Percentiles rank a stretch among this genome's conserved stretches.
Conservation (phyloP, 2,329 filamentous ascomycete species). For the Trichoderma afroharzianum region DNA sequence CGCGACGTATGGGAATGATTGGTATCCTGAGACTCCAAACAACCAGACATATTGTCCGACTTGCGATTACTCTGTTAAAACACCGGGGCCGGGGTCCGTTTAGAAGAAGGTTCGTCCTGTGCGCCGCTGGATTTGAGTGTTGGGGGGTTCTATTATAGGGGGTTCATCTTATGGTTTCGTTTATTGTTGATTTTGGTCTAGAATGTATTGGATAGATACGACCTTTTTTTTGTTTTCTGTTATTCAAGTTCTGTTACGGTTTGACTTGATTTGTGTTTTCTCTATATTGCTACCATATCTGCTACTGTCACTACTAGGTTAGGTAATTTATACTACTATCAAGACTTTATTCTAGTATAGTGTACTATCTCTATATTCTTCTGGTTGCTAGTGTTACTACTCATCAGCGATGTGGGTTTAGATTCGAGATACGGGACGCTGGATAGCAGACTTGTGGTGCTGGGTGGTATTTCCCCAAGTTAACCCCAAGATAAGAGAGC, state of each 20-base stretch:
- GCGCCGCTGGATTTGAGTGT: background rate
- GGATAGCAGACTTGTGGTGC: too few species aligned
- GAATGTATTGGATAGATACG: slow-evolving; percentile 3
- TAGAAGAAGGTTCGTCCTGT: background rate
- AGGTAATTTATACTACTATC: background rate
- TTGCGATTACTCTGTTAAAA: slow-evolving; percentile 20
- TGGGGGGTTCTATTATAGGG: background rate
- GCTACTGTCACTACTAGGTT: background rate
- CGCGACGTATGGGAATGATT: slow-evolving; percentile 54
- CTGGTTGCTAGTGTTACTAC: background rate
- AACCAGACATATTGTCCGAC: slow-evolving; percentile 30
- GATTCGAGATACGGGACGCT: background rate
- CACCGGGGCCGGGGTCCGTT: slow-evolving; percentile 16
- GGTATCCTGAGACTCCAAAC: slow-evolving; percentile 45
- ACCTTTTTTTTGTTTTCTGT: background rate
- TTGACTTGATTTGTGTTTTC: background rate
- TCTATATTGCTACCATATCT: background rate
- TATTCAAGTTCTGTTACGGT: background rate
- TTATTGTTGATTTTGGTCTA: background rate
- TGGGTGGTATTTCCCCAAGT: too few species aligned
- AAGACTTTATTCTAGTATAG: background rate
- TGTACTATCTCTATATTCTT: fast-evolving
- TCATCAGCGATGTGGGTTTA: background rate
- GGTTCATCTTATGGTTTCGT: background rate
- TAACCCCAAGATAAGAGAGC: too few species aligned